These are phyloP conservation scores for Phytophthora nicotianae DNA, from an alignment of 352 stramenopile genomes.

Conservation along the genomic window DNA sequence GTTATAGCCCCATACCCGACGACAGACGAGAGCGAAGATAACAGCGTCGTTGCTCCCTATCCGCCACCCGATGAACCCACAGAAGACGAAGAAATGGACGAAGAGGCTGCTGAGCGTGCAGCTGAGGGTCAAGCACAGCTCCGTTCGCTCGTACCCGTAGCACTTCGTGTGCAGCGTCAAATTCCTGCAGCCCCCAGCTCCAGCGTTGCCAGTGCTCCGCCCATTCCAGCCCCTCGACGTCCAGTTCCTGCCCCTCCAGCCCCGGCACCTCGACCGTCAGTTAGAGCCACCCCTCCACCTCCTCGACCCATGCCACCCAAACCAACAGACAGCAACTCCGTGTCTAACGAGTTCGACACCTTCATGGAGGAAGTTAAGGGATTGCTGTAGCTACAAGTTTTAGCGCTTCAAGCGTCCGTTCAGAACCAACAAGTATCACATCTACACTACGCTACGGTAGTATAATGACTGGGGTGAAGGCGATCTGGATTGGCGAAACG, in stretches of 20 bases:
- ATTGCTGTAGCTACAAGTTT: slow-evolving; percentile 34
- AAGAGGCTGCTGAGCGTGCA: slow-evolving; percentile 35
- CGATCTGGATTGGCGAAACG: no score
- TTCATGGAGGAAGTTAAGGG: slow-evolving; percentile 80
- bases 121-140: slow-evolving; percentile 50
- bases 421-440: no score
- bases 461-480: no score
- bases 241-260: slow-evolving; percentile 22
- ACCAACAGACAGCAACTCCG: slow-evolving; percentile 21
- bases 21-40: slow-evolving; percentile 5
- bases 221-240: slow-evolving; percentile 21
- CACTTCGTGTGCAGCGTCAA: slow-evolving; percentile 62
- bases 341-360: slow-evolving; percentile 64
- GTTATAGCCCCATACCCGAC: slow-evolving; percentile 48
- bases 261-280: slow-evolving; percentile 23
- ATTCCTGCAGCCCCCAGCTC: neutral
- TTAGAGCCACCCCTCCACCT: neutral
- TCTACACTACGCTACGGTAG: no score
- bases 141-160: slow-evolving; percentile 62
- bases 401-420: no score
- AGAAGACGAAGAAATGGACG: slow-evolving; percentile 32
- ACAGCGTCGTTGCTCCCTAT: slow-evolving; percentile 13
- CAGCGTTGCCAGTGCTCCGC: slow-evolving; percentile 10
- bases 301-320: slow-evolving; percentile 8
- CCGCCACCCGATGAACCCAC: no score